phyloP scores from a whole-genome alignment of 306 rosid species.

The Styphnolobium japonicum region DNA sequence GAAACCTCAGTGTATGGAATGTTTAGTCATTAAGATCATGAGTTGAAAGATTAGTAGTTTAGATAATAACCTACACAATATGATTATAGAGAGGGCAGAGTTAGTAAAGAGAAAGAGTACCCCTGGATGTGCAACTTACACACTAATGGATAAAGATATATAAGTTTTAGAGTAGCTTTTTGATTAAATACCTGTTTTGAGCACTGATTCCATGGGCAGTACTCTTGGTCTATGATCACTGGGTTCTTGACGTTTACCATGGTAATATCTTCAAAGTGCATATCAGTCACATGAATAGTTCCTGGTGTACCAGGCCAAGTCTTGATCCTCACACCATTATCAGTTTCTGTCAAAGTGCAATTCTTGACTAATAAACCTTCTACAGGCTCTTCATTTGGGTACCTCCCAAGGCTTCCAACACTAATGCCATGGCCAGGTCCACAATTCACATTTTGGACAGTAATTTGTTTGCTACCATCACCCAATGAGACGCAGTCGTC shows the following conservation, averaged over 20 bases:
- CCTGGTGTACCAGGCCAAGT: conserved; percentile 37
- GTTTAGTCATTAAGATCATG: too few species aligned
- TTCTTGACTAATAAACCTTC: conserved; percentile 19
- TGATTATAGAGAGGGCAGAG: too few species aligned
- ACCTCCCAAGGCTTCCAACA: conserved; percentile 43
- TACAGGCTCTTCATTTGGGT: conserved; percentile 22
- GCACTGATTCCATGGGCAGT: conserved; percentile 45
- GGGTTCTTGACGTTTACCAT: conserved; percentile 39
- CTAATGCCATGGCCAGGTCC: conserved; percentile 62
- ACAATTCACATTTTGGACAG: conserved; percentile 21
- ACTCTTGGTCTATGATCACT: conserved; percentile 39
- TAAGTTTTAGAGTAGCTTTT: too few species aligned
- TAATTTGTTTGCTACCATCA: conserved; percentile 34
- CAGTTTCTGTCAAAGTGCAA: conserved; percentile 25
- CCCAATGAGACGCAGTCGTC: conserved; percentile 59
- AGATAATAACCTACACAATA: too few species aligned
- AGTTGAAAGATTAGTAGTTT: too few species aligned
- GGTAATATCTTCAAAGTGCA: conserved; percentile 31
- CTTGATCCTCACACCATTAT: conserved; percentile 50
- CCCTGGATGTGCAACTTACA: too few species aligned
- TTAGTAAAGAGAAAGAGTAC: too few species aligned
- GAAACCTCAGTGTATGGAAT: too few species aligned
- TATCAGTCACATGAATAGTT: background rate
- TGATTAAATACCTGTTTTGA: background rate
- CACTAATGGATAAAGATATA: too few species aligned